Evolutionary conservation across 495 filamentous ascomycete genomes (phyloP).

Genomic region (Haplographium delicatum): DNA sequence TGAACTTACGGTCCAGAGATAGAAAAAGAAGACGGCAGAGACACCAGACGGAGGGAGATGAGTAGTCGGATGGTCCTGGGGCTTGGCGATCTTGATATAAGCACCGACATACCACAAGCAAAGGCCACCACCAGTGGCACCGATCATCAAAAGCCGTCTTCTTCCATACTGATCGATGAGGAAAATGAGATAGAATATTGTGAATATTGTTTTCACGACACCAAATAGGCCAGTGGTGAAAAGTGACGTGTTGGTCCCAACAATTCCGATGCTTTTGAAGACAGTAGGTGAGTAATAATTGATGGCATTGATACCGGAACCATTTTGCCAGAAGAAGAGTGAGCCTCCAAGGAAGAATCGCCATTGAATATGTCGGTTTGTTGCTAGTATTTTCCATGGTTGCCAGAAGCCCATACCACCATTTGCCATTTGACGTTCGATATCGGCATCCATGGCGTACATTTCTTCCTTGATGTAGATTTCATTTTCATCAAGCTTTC

Average conservation of each 20-base stretch:
- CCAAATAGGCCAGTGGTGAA: slow-evolving; percentile 62
- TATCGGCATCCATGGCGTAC: slow-evolving; percentile 50
- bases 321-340: slow-evolving; percentile 65
- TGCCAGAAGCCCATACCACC: slow-evolving; percentile 63
- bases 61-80: slow-evolving; percentile 34
- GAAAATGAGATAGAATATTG: slow-evolving; percentile 56
- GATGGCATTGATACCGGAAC: slow-evolving; percentile 34
- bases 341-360: slow-evolving; percentile 62
- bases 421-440: slow-evolving; percentile 50
- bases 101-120: slow-evolving; percentile 56
- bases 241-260: slow-evolving; percentile 42
- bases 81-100: slow-evolving; percentile 48
- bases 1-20: slow-evolving; percentile 57
- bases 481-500: slow-evolving; percentile 51
- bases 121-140: slow-evolving; percentile 45
- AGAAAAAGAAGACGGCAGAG: slow-evolving; percentile 72
- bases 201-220: slow-evolving; percentile 53
- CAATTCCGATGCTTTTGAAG: slow-evolving; percentile 56
- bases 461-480: slow-evolving; percentile 65
- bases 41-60: slow-evolving; percentile 52
- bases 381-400: slow-evolving; percentile 53
- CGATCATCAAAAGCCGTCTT: slow-evolving; percentile 38
- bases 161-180: slow-evolving; percentile 69
- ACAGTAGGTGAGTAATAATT: slow-evolving; percentile 73
- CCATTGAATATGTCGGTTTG: slow-evolving; percentile 41